Evolutionary conservation across 164 flowering plant genomes (phyloP), one percentile per base, ranked within the genome.

Genomic region (Annona cherimola): DNA sequence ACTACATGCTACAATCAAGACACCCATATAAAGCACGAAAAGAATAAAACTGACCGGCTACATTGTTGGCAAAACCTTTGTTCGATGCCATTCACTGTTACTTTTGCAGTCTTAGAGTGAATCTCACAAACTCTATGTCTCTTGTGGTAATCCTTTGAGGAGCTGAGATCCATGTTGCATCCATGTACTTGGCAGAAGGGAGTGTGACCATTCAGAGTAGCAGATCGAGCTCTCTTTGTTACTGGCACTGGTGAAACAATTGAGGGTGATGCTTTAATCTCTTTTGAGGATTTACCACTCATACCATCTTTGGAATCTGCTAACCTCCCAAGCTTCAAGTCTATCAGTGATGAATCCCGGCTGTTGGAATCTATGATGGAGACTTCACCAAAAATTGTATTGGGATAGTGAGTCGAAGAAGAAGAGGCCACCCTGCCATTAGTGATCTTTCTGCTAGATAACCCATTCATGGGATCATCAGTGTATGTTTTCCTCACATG

Each of bases 11-110:
- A 6, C 0, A 16, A 50, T 50, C 14, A 50, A 50, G 57, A 5
- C 14, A 50, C 14, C 2, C n/a, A 71, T 45, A 44, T 35, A 67
- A 73, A 20, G 14, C 7, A 39, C 0, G 42, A 59, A 9, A 2
- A 2, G 35, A 54, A 42, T 50, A 54, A 63, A 50, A 61, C 63
- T 5, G 50, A 93, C 98, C 98, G 88, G 84, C 89, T 86, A 74
- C 89, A 86, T 76, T 86, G 87, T 81, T 90, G 98, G 77, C 96
- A 90, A 76, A 93, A 93, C 79, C 98, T 83, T 70, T 93, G 98
- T 67, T 88, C 90, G 20, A 88, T 83, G 35, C 92, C 89, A 65
- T 86, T 88, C 4, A 93, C 95, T 46, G 86, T 83, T 19, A 91
- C 98, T 75, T 83, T 83, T 45, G 92, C 80, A 5, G 94, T 87